Evolutionary conservation across 495 filamentous ascomycete genomes (phyloP).

Genomic region (Neurospora sp.): DNA sequence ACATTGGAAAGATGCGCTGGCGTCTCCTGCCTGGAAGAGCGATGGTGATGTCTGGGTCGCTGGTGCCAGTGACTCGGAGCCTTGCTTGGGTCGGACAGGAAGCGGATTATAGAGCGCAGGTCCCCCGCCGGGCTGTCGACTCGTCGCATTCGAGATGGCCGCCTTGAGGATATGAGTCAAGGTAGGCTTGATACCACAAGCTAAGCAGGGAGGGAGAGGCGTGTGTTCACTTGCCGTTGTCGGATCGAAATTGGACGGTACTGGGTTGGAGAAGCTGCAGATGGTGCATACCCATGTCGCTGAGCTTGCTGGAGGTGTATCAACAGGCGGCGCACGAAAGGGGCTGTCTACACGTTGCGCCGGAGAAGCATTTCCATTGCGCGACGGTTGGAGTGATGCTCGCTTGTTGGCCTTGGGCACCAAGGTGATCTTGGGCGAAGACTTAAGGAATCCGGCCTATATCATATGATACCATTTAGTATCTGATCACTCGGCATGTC

Average conservation of each 20-base stretch:
- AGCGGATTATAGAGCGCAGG: constrained; percentile 20
- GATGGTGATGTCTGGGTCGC: not conserved
- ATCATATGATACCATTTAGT: not conserved
- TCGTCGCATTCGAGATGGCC: constrained; percentile 57
- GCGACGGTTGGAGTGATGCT: constrained; percentile 37
- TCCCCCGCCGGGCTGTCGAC: constrained; percentile 27
- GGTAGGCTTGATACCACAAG: constrained; percentile 89
- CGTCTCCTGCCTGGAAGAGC: constrained; percentile 8
- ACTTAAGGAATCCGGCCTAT: constrained; percentile 88
- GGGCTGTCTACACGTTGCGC: constrained; percentile 40
- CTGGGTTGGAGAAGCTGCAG: constrained; percentile 92
- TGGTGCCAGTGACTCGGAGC: constrained; percentile 5
- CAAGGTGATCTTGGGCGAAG: constrained; percentile 85
- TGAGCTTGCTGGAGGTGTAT: constrained; percentile 39
- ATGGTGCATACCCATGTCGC: constrained; percentile 98
- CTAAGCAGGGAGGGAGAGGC: constrained; percentile 74
- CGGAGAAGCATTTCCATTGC: constrained; percentile 35
- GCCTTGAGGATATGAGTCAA: constrained; percentile 75
- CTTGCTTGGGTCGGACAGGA: constrained; percentile 15
- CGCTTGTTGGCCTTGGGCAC: constrained; percentile 64
- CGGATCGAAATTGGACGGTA: constrained; percentile 87
- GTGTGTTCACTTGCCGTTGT: constrained; percentile 63
- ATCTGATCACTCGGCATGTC: not conserved
- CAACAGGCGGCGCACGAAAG: constrained; percentile 37
- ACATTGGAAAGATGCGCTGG: constrained; percentile 51